These are phyloP conservation scores for Phialophora macrospora DNA, from an alignment of 2,329 filamentous ascomycete species.

Conservation along the genomic window DNA sequence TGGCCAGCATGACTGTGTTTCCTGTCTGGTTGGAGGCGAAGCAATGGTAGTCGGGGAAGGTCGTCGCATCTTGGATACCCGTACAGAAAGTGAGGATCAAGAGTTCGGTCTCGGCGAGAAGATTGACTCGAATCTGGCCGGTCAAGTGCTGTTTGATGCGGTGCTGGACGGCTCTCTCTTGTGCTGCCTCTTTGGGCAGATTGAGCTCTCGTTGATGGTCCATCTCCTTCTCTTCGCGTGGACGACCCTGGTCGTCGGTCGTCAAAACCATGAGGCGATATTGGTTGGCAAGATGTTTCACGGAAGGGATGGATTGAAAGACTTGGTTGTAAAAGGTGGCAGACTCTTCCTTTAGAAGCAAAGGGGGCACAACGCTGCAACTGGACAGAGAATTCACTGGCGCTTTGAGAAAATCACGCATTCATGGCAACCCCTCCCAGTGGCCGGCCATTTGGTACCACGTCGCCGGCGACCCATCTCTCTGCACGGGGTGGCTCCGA, in stretches of 20 bases:
- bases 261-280: slow-evolving; percentile 7
- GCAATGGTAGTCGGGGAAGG: slow-evolving; percentile 66
- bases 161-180: neutral
- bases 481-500: neutral
- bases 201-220: neutral
- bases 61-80: slow-evolving; percentile 60
- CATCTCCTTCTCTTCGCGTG: slow-evolving; percentile 1
- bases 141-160: slow-evolving; percentile 27
- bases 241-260: neutral
- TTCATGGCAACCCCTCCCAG: neutral
- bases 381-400: slow-evolving; percentile 3
- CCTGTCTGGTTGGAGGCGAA: slow-evolving; percentile 70
- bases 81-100: slow-evolving; percentile 47
- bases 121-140: slow-evolving; percentile 27
- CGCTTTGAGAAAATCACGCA: slow-evolving; percentile 10
- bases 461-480: neutral
- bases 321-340: neutral
- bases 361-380: neutral
- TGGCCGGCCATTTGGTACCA: slow-evolving; percentile 1
- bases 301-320: neutral
- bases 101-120: slow-evolving; percentile 45
- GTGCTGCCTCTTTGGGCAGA: neutral
- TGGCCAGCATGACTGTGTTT: slow-evolving; percentile 66
- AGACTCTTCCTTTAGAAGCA: neutral
- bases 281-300: neutral